Conservation (phyloP, 177 flowering plant genomes). For the Vitis hybrid region DNA sequence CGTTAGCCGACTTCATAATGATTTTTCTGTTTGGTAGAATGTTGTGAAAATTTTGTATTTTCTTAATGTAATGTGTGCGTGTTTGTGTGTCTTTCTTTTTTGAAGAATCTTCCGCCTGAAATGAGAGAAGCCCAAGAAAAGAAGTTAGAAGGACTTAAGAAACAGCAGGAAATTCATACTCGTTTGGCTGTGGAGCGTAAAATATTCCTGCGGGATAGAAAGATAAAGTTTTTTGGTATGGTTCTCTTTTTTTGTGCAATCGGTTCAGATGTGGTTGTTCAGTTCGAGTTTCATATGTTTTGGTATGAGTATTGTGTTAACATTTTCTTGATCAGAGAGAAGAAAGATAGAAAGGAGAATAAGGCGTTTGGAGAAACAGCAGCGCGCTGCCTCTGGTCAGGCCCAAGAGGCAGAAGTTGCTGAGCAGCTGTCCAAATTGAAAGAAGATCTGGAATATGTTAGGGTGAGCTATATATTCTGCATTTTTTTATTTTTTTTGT, state of each 20-base stretch:
- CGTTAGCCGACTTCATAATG: too few species aligned
- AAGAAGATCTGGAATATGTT: constrained; percentile 98
- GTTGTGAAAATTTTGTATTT: too few species aligned
- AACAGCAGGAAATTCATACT: constrained; percentile 69
- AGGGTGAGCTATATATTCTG: constrained; percentile 49
- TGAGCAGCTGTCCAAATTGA: constrained; percentile 70
- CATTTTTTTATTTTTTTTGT: neutral
- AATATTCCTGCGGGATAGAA: constrained; percentile 66
- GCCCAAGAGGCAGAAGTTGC: constrained; percentile 58
- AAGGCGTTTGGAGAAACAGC: constrained; percentile 81
- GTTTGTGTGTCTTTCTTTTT: neutral
- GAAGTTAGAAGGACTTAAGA: constrained; percentile 82
- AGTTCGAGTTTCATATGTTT: too few species aligned
- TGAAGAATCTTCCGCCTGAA: constrained; percentile 73
- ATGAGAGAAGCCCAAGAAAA: constrained; percentile 67
- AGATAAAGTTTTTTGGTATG: constrained; percentile 88
- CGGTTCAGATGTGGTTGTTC: neutral
- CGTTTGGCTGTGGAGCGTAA: constrained; percentile 77
- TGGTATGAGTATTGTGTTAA: too few species aligned
- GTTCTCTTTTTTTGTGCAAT: neutral
- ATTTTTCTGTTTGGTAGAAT: too few species aligned
- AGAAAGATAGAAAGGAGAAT: constrained; percentile 92
- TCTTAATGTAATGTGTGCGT: too few species aligned
- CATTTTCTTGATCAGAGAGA: constrained; percentile 51
- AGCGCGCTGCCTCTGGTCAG: constrained; percentile 61